phyloP scores from a whole-genome alignment of 73 alveolate genomes.

The Paramecium biaurelia region DNA sequence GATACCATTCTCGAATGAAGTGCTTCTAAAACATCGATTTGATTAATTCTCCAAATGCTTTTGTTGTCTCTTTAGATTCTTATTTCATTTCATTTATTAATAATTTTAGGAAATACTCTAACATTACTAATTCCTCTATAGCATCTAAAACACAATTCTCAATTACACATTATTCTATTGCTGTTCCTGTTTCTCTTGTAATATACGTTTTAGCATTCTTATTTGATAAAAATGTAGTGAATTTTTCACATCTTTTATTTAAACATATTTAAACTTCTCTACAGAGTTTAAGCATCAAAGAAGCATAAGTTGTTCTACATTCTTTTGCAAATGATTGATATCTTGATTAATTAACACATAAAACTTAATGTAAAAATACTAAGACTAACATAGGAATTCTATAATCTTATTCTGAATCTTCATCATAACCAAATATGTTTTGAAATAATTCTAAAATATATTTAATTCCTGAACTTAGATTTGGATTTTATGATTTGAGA shows the following conservation, averaged over 20 bases:
- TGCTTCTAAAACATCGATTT: background rate
- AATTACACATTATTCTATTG: background rate
- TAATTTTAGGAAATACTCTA: background rate
- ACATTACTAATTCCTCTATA: background rate
- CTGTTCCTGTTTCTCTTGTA: background rate
- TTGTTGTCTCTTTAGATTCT: background rate
- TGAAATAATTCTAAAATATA: background rate
- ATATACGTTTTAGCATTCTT: background rate
- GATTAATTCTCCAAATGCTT: background rate
- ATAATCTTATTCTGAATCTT: background rate
- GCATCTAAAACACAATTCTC: constrained; percentile 25
- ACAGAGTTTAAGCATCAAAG: background rate
- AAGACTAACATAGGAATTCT: background rate
- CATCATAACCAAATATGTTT: background rate
- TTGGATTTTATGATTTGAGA: background rate
- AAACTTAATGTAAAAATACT: background rate
- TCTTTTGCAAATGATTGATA: background rate
- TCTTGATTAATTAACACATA: background rate
- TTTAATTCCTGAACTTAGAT: background rate
- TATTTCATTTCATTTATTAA: background rate
- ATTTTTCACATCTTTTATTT: background rate
- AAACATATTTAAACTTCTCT: background rate
- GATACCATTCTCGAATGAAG: background rate
- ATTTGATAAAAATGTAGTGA: background rate
- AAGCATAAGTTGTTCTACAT: background rate